These are phyloP conservation scores for Mucor lusitanicus DNA, from an alignment of 371 early-diverging fungal species.

Conservation along the genomic window DNA sequence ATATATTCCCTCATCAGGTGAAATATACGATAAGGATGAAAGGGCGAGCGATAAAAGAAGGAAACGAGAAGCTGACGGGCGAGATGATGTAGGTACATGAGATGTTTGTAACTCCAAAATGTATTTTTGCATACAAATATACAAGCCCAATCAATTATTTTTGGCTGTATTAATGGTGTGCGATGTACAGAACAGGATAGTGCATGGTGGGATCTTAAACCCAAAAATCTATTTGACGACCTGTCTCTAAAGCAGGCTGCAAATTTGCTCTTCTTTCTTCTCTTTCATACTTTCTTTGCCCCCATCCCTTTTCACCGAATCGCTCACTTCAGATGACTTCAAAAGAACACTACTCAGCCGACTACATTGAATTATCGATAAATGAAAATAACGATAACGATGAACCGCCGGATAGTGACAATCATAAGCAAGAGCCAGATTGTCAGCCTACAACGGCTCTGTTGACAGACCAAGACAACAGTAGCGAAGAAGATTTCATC, in stretches of 20 bases:
- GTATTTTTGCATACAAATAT: constrained; percentile 2
- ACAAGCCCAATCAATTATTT: background rate
- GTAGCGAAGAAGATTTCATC: constrained; percentile 8
- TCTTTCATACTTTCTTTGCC: background rate
- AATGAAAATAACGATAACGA: constrained; percentile 23
- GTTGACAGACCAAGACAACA: constrained; percentile 1
- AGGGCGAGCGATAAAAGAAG: background rate
- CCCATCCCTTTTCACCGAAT: background rate
- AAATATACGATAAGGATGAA: background rate
- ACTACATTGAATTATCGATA: constrained; percentile 32
- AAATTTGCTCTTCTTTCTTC: background rate
- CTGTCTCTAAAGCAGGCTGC: background rate
- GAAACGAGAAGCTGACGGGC: background rate
- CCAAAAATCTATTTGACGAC: background rate
- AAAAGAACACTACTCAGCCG: constrained; percentile 8
- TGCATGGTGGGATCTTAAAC: background rate
- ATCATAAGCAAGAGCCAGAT: constrained; percentile 5
- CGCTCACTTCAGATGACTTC: background rate
- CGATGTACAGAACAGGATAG: background rate
- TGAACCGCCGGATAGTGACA: constrained; percentile 17
- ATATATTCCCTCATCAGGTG: background rate
- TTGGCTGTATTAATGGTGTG: background rate
- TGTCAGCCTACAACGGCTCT: constrained; percentile 6
- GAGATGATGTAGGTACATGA: no score
- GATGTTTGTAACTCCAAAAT: background rate